A percentile compares a stretch with the other conserved stretches of the same genome.
Conservation (phyloP, 108 stramenopile genomes). For the Seminavis robusta region DNA sequence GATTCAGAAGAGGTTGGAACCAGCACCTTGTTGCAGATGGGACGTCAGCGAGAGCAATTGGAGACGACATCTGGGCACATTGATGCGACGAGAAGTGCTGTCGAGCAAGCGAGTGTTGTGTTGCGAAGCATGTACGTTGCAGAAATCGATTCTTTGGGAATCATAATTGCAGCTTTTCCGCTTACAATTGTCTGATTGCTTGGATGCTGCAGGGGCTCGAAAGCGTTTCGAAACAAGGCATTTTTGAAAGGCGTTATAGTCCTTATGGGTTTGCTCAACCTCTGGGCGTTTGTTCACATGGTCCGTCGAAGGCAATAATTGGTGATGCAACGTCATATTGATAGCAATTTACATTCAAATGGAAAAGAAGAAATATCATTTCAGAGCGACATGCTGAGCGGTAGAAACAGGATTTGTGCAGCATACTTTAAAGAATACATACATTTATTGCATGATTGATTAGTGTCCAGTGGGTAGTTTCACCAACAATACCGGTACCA, state of each 20-base stretch:
- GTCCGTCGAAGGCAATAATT: too few relatives aligned
- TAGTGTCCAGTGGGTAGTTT: neutral
- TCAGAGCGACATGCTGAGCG: neutral
- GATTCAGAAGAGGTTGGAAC: conserved; percentile 77
- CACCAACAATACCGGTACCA: too few relatives aligned
- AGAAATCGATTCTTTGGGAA: too few relatives aligned
- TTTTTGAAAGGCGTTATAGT: conserved; percentile 53
- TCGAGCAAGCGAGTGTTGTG: too few relatives aligned
- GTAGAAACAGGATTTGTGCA: neutral
- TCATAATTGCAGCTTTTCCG: too few relatives aligned
- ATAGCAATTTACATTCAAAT: neutral
- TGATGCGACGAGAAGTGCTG: neutral
- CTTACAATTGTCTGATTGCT: conserved; percentile 7
- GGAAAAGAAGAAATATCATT: neutral
- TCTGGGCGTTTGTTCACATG: conserved; percentile 27
- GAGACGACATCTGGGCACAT: conserved; percentile 15
- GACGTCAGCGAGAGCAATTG: conserved; percentile 74
- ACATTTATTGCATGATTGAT: neutral
- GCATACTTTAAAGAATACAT: conserved; percentile 3
- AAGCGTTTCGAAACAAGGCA: conserved; percentile 57
- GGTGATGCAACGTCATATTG: too few relatives aligned
- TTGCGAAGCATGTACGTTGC: too few relatives aligned
- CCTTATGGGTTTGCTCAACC: conserved; percentile 44
- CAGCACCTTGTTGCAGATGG: conserved; percentile 58
- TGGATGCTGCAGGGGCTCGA: conserved; percentile 27